Evolutionary conservation across 78 protist species (phyloP).

Genomic region (Dictyostelium purpureum): DNA sequence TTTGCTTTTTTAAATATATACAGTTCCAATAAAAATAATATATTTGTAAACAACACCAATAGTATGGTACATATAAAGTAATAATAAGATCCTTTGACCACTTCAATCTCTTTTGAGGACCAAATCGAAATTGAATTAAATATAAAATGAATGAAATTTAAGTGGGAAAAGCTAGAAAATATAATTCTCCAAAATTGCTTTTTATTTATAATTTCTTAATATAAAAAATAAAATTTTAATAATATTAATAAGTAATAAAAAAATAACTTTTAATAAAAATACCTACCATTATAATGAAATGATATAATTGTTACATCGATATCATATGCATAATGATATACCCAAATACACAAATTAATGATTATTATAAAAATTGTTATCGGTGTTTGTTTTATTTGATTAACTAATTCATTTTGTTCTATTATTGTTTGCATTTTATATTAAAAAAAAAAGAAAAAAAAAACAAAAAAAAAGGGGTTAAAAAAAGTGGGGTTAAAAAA

Average conservation of each 20-base stretch:
- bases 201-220: background rate
- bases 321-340: background rate
- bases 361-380: background rate
- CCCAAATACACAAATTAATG: background rate
- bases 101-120: conserved; percentile 8
- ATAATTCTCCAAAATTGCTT: background rate
- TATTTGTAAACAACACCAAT: background rate
- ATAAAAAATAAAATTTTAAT: too few species aligned
- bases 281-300: background rate
- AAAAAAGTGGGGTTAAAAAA: too few species aligned
- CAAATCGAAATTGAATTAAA: background rate
- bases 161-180: background rate
- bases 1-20: background rate
- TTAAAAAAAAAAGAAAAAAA: too few species aligned
- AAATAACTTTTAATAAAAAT: too few species aligned
- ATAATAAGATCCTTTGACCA: background rate
- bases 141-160: background rate
- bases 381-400: background rate
- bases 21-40: background rate
- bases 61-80: background rate
- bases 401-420: background rate
- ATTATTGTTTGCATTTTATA: background rate
- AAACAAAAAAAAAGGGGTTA: too few species aligned
- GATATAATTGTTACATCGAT: background rate
- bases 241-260: too few species aligned